Percentiles rank a stretch among this genome's conserved stretches.
phyloP scores from a whole-genome alignment of 257 asterid genomes.

The Solanum ossicruentum region DNA sequence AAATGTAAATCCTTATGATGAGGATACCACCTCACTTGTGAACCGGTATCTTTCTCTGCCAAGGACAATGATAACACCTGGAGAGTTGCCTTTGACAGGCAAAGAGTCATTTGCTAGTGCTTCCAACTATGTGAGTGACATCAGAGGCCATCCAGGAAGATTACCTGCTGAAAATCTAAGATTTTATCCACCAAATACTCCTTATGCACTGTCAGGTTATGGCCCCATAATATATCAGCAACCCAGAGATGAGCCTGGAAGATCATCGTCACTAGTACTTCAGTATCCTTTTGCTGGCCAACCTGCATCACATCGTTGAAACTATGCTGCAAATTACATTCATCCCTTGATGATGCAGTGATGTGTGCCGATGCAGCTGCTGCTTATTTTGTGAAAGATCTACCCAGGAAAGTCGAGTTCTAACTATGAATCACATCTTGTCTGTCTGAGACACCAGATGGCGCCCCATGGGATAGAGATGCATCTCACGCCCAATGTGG shows the following conservation, averaged over 20 bases:
- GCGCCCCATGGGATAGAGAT: neutral
- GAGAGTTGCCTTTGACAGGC: slow-evolving; percentile 12
- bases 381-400: neutral
- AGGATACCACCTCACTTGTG: slow-evolving; percentile 53
- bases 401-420: neutral
- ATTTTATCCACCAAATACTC: slow-evolving; percentile 10
- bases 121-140: slow-evolving; percentile 9
- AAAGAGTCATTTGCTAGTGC: slow-evolving; percentile 15
- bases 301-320: slow-evolving; percentile 23
- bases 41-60: slow-evolving; percentile 50
- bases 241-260: slow-evolving; percentile 13
- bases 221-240: slow-evolving; percentile 8
- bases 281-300: slow-evolving; percentile 64
- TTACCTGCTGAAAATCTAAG: slow-evolving; percentile 17
- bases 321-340: neutral
- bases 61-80: slow-evolving; percentile 2
- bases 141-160: neutral
- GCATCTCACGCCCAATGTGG: neutral
- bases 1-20: slow-evolving; percentile 38
- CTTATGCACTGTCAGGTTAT: slow-evolving; percentile 15
- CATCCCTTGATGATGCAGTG: neutral
- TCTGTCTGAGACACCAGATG: neutral
- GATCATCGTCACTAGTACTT: slow-evolving; percentile 24
- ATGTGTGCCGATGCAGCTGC: neutral
- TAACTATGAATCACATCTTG: neutral